A percentile compares a stretch with the other conserved stretches of the same genome.
These are phyloP conservation scores for Fusarium albidum DNA, from an alignment of 2,329 filamentous ascomycete genomes.

Conservation along the genomic window DNA sequence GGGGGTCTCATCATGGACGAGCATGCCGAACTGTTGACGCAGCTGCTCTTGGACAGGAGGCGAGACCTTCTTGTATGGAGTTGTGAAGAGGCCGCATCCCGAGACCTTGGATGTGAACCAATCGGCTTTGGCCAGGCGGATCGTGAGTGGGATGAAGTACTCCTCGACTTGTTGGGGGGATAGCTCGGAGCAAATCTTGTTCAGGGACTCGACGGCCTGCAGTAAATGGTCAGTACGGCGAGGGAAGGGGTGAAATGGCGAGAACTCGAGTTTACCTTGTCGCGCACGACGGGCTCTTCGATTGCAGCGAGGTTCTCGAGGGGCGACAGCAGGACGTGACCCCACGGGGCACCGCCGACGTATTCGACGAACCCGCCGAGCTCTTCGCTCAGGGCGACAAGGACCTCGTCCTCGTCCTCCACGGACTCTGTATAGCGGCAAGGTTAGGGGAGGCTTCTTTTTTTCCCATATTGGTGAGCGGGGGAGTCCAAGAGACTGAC, in stretches of 20 bases:
- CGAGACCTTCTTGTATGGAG: constrained; percentile 91
- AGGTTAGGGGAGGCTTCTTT: constrained; percentile 30
- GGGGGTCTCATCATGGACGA: constrained; percentile 98
- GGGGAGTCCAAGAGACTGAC: constrained; percentile 63
- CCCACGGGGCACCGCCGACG: constrained; percentile 91
- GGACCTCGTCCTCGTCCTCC: constrained; percentile 97
- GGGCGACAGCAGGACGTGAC: constrained; percentile 94
- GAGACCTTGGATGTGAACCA: constrained; percentile 99
- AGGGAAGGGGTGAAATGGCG: constrained; percentile 1
- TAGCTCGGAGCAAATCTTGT: constrained; percentile 97
- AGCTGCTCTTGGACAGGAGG: constrained; percentile 89
- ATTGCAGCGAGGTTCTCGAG: constrained; percentile 98
- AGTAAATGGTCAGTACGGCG: constrained; percentile 11
- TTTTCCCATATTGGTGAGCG: constrained; percentile 21
- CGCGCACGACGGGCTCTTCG: constrained; percentile 95
- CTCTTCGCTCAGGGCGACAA: constrained; percentile 96
- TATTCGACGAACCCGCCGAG: constrained; percentile 97
- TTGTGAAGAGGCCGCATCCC: constrained; percentile 92
- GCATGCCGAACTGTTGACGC: constrained; percentile 87
- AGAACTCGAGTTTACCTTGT: constrained; percentile 74
- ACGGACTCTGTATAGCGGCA: constrained; percentile 78
- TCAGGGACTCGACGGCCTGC: constrained; percentile 96
- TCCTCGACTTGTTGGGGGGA: constrained; percentile 94
- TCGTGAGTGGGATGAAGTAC: constrained; percentile 93
- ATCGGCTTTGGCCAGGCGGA: constrained; percentile 97